Evolutionary conservation across 441 rosid species (phyloP).

Genomic region (Adansonia grandidieri): DNA sequence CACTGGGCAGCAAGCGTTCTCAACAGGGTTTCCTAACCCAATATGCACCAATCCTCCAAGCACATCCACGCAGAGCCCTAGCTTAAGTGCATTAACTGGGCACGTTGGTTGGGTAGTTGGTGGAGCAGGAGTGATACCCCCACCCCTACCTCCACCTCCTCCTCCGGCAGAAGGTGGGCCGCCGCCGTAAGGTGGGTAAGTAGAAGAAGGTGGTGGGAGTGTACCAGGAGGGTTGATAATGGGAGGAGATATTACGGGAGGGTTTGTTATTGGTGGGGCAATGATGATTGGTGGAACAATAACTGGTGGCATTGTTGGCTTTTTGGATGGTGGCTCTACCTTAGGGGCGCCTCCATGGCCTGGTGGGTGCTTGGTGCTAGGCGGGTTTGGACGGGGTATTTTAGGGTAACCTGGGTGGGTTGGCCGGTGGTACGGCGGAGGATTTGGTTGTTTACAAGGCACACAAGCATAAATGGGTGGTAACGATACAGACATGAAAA

Average conservation of each 20-base stretch:
- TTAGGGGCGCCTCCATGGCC: constrained; percentile 54
- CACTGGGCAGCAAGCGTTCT: constrained; percentile 70
- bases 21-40: constrained; percentile 63
- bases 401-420: constrained; percentile 28
- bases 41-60: constrained; percentile 69
- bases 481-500: constrained; percentile 45
- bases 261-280: constrained; percentile 23
- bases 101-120: constrained; percentile 50
- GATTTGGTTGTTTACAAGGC: constrained; percentile 58
- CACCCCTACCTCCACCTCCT: constrained; percentile 29
- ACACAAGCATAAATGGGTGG: constrained; percentile 69
- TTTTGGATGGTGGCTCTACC: constrained; percentile 43
- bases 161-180: constrained; percentile 37
- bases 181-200: constrained; percentile 41
- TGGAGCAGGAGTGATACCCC: constrained; percentile 36
- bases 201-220: constrained; percentile 34
- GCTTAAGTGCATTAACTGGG: constrained; percentile 65
- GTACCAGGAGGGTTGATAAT: constrained; percentile 24
- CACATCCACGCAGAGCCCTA: constrained; percentile 69
- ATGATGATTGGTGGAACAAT: constrained; percentile 44
- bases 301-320: constrained; percentile 44
- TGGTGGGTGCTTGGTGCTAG: constrained; percentile 46
- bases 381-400: constrained; percentile 49
- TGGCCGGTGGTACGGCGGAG: constrained; percentile 42
- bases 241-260: constrained; percentile 45